These are phyloP conservation scores for Xylaria arbuscula DNA, from an alignment of 2,329 filamentous ascomycete species.

Conservation along the genomic window DNA sequence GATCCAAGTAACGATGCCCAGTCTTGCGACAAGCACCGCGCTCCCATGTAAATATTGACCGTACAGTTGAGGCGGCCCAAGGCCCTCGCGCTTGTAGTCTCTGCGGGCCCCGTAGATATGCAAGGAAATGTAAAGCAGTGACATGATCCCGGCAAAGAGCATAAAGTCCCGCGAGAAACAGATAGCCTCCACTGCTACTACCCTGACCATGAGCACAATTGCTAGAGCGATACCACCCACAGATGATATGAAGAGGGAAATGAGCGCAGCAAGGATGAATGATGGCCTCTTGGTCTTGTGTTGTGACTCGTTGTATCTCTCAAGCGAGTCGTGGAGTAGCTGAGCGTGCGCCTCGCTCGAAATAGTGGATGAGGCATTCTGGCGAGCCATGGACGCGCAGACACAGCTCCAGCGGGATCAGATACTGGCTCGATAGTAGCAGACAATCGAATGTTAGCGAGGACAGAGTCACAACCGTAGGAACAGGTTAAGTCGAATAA, in stretches of 20 bases:
- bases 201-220: constrained; percentile 42
- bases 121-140: constrained; percentile 47
- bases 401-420: constrained; percentile 30
- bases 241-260: constrained; percentile 49
- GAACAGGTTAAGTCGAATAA: not conserved
- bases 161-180: constrained; percentile 50
- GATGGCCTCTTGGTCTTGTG: constrained; percentile 41
- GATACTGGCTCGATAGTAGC: constrained; percentile 24
- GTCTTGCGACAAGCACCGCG: constrained; percentile 48
- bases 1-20: constrained; percentile 49
- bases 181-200: constrained; percentile 40
- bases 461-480: not conserved
- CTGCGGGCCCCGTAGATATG: constrained; percentile 48
- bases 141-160: constrained; percentile 46
- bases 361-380: constrained; percentile 27
- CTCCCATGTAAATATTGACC: constrained; percentile 48
- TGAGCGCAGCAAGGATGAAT: constrained; percentile 46
- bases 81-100: constrained; percentile 39
- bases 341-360: constrained; percentile 38
- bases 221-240: constrained; percentile 46
- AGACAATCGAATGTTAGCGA: not conserved
- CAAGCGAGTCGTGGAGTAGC: constrained; percentile 44
- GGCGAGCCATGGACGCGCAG: constrained; percentile 28
- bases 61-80: constrained; percentile 46
- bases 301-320: constrained; percentile 42